Evolutionary conservation across 2,329 filamentous ascomycete species (phyloP).

Genomic region (Ophiostoma ulmi): DNA sequence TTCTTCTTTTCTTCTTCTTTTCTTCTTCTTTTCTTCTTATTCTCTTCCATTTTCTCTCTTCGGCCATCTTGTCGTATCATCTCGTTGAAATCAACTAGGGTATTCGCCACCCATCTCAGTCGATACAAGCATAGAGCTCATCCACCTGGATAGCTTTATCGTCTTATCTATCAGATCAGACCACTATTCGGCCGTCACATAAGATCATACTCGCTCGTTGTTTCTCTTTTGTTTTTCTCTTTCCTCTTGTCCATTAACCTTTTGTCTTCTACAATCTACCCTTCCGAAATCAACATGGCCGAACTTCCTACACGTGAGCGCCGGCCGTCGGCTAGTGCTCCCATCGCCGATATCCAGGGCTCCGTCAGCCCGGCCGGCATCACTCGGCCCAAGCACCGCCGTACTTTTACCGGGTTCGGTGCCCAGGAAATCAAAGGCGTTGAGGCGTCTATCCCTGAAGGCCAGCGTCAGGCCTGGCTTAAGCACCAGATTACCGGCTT

Average conservation of each 20-base stretch:
- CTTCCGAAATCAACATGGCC: slow-evolving; percentile 19
- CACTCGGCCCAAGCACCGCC: slow-evolving; percentile 88
- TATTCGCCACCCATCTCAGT: not conserved
- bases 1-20: not conserved
- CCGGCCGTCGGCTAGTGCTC: slow-evolving; percentile 73
- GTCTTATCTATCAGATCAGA: slow-evolving; percentile 10
- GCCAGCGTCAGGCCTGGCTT: slow-evolving; percentile 75
- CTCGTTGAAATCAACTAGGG: not conserved
- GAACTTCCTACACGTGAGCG: slow-evolving; percentile 60
- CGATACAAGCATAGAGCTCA: not conserved
- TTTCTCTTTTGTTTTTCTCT: not conserved
- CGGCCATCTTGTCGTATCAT: not conserved
- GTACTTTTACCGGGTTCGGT: slow-evolving; percentile 92
- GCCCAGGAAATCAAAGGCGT: slow-evolving; percentile 87
- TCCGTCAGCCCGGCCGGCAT: slow-evolving; percentile 81
- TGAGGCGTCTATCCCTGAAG: slow-evolving; percentile 84
- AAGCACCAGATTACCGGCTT: slow-evolving; percentile 62
- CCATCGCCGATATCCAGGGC: slow-evolving; percentile 80
- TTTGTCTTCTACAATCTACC: not conserved
- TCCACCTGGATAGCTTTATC: slow-evolving; percentile 11
- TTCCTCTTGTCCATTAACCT: not conserved
- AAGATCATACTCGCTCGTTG: not conserved
- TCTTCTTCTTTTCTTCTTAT: not conserved
- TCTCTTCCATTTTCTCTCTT: not conserved
- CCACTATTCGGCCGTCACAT: not conserved